phyloP scores from a whole-genome alignment of 2,329 filamentous ascomycete species.

The Curvularia spicifera region DNA sequence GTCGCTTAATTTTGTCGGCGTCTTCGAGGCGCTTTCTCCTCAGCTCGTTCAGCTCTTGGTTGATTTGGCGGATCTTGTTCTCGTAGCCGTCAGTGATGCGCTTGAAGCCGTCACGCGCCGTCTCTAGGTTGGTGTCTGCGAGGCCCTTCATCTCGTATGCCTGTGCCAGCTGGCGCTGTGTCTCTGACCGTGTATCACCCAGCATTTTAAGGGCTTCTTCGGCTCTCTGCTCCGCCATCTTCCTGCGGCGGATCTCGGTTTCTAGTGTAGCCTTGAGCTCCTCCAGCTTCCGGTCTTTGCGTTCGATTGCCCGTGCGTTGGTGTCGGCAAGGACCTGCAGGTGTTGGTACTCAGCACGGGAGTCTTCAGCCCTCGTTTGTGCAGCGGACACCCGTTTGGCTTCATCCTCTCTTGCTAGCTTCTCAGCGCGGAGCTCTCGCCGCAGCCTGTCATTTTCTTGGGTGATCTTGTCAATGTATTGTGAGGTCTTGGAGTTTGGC shows the following conservation, averaged over 20 bases:
- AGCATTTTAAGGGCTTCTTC: constrained; percentile 67
- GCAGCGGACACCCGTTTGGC: constrained; percentile 70
- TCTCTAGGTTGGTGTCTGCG: constrained; percentile 67
- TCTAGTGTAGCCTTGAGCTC: constrained; percentile 69
- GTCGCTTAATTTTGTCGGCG: constrained; percentile 52
- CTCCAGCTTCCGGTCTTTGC: constrained; percentile 77
- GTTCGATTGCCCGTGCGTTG: constrained; percentile 71
- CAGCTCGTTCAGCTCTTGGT: constrained; percentile 51
- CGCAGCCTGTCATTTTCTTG: constrained; percentile 80
- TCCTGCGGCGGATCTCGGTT: constrained; percentile 67
- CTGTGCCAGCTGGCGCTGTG: constrained; percentile 68
- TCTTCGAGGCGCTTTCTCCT: constrained; percentile 38
- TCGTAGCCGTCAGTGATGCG: constrained; percentile 62
- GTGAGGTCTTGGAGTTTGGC: constrained; percentile 46
- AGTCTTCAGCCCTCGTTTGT: constrained; percentile 73
- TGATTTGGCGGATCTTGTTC: constrained; percentile 59
- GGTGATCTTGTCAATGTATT: constrained; percentile 75
- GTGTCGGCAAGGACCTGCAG: constrained; percentile 72
- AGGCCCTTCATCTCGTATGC: constrained; percentile 53
- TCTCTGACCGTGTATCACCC: constrained; percentile 66
- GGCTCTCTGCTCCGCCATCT: constrained; percentile 66
- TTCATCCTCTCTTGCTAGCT: constrained; percentile 68
- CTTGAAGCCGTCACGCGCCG: constrained; percentile 75
- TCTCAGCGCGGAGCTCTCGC: constrained; percentile 62
- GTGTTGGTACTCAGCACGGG: constrained; percentile 72